Base-by-base conservation (phyloP, 352 stramenopile genomes). In the Phytopythium delawarense region DNA sequence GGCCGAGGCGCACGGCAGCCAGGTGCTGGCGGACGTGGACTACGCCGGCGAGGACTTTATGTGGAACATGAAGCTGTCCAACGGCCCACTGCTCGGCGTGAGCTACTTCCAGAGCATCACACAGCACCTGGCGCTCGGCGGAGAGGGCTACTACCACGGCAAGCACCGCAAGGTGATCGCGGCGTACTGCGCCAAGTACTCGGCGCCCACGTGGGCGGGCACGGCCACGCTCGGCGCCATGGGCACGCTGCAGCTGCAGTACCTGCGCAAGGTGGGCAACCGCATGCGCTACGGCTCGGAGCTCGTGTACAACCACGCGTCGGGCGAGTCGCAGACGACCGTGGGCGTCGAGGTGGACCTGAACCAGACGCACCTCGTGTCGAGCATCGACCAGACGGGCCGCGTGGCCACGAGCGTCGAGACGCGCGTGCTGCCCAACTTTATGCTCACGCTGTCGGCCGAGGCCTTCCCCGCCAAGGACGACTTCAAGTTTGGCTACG, bases 401-500 rank as follows among this genome's bases (percentile, higher is more conserved):
- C 87, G 87, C 57, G 81, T 95, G 53, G 86, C 86, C 48, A 91
- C 86, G 52, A 89, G 81, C 71, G 78, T 96, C 59, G 81, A 93
- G 71, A 76, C 87, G 50, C 87, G 82, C 57, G 82, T 96, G 72
- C 74, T 94, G 69, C 88, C 86, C 51, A 92, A 93, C 76, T 92
- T 96, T 55, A 75, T 87, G 72, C 73, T 96, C 45, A 81, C 87
- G 56, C 76, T 96, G 45, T 92, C 88, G 40, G 86, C 86, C 57
- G 88, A 95, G 65, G 85, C 81, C 53, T 93, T 85, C 64, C 88
- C 88, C 37, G 77, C 83, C 52, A 94, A 94, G 75, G 85, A 95
- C 69, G 88, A 93, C 63, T 92, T 95, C 73, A 94, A 94, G 73
- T 95, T 96, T 80, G 88, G 88, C 70, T 96, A 96, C 67, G 88